Conservation (phyloP, 2,329 filamentous ascomycete genomes). For the Ascochyta clinopodiicola region DNA sequence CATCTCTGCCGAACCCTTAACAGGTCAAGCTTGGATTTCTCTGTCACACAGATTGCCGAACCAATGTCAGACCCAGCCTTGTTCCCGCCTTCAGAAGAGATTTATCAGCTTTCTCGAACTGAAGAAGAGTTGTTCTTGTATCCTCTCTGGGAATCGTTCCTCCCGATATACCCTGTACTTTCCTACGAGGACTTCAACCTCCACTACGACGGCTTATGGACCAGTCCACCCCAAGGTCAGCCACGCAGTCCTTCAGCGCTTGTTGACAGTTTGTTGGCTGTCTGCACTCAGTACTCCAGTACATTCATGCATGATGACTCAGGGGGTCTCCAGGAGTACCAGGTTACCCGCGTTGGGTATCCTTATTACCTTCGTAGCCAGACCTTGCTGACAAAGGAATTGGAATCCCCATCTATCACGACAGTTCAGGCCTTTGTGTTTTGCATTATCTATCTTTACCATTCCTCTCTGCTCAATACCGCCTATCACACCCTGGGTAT, state of each 20-base stretch:
- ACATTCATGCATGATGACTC: constrained; percentile 6
- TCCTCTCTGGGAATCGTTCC: constrained; percentile 9
- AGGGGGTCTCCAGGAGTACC: not conserved
- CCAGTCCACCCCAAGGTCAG: not conserved
- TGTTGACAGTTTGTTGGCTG: constrained; percentile 7
- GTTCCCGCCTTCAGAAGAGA: not conserved
- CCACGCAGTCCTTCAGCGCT: constrained; percentile 3
- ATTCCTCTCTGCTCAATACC: constrained; percentile 7
- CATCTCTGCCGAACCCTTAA: constrained; percentile 3
- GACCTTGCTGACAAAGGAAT: constrained; percentile 3
- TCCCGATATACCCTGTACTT: constrained; percentile 10
- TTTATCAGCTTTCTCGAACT: constrained; percentile 4
- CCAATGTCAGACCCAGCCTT: not conserved
- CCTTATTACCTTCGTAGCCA: constrained; percentile 10
- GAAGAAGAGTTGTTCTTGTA: constrained; percentile 10
- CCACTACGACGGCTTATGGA: constrained; percentile 6
- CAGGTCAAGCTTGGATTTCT: constrained; percentile 3
- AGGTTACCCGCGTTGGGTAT: constrained; percentile 5
- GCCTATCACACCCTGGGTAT: constrained; percentile 6
- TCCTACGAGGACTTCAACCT: constrained; percentile 9
- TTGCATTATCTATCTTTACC: constrained; percentile 8
- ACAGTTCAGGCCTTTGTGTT: constrained; percentile 4
- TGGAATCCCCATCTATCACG: constrained; percentile 3
- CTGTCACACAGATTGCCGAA: constrained; percentile 7
- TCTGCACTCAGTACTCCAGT: constrained; percentile 8